These are phyloP conservation scores for Penicillium canescens DNA, from an alignment of 495 filamentous ascomycete genomes.

Conservation along the genomic window DNA sequence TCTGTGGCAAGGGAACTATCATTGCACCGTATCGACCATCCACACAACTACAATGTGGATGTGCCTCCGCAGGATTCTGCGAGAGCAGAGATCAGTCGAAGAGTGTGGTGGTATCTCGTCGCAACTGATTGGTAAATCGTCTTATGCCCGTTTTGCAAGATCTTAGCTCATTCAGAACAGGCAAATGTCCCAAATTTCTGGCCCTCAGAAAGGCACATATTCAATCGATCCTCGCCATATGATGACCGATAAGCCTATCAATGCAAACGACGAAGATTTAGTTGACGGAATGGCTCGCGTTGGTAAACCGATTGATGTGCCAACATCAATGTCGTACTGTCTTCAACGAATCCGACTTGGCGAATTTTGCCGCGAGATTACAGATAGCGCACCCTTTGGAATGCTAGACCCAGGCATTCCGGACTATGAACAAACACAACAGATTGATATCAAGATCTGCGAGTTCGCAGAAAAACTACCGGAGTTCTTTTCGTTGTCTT, in stretches of 20 bases:
- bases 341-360: constrained; percentile 46
- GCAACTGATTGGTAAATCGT: constrained; percentile 45
- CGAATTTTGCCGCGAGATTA: constrained; percentile 43
- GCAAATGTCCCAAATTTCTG: constrained; percentile 38
- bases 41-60: constrained; percentile 12
- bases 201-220: constrained; percentile 42
- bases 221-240: constrained; percentile 42
- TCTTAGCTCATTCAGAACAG: constrained; percentile 14
- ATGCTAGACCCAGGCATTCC: constrained; percentile 3
- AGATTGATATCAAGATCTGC: constrained; percentile 33
- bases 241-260: constrained; percentile 43
- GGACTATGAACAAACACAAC: constrained; percentile 22
- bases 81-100: constrained; percentile 41
- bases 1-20: constrained; percentile 37
- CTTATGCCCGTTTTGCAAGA: not conserved
- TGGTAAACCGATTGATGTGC: constrained; percentile 32
- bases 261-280: constrained; percentile 47
- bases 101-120: constrained; percentile 52
- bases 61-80: constrained; percentile 19
- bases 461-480: constrained; percentile 25
- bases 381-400: constrained; percentile 36
- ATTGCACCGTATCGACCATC: constrained; percentile 45
- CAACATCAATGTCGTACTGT: constrained; percentile 47
- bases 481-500: constrained; percentile 18
- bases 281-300: constrained; percentile 27